Conservation (phyloP, 1,284 basidiomycete genomes). For the Athelia psychrophila region DNA sequence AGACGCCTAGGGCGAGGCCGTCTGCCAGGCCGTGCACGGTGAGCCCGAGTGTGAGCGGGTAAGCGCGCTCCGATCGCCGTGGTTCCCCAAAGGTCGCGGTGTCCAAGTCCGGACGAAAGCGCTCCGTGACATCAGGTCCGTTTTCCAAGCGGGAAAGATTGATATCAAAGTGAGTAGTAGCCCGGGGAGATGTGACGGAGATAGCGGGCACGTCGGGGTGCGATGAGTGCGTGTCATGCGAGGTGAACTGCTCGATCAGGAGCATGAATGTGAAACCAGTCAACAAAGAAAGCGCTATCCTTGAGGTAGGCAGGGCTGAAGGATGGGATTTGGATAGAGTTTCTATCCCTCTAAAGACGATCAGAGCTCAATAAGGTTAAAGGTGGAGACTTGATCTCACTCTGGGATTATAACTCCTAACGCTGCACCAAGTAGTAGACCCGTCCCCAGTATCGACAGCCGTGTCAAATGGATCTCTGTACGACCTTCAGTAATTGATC, state of each 20-base stretch:
- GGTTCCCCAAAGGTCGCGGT: constrained; percentile 7
- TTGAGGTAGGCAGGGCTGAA: constrained; percentile 43
- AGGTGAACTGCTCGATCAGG: constrained; percentile 61
- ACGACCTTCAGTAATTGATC: constrained; percentile 10
- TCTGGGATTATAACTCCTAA: constrained; percentile 91
- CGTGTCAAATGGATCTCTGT: constrained; percentile 56
- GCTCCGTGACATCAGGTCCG: constrained; percentile 24
- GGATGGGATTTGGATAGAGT: constrained; percentile 39
- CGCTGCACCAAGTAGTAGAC: constrained; percentile 86
- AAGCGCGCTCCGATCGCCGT: constrained; percentile 34
- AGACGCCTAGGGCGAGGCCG: constrained; percentile 86
- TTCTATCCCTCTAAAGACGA: constrained; percentile 56
- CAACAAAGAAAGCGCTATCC: constrained; percentile 74
- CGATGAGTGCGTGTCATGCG: constrained; percentile 42
- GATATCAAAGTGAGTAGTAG: constrained; percentile 54
- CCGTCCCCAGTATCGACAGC: constrained; percentile 72
- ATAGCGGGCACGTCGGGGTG: constrained; percentile 22
- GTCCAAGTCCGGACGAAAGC: constrained; percentile 1
- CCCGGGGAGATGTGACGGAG: constrained; percentile 9
- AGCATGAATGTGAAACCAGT: constrained; percentile 87
- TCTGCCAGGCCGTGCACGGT: constrained; percentile 87
- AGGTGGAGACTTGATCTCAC: constrained; percentile 39
- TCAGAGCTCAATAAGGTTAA: neutral
- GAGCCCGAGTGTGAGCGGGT: constrained; percentile 81
- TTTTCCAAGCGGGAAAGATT: constrained; percentile 50